Conservation (phyloP, 2,329 filamentous ascomycete species). For the Aspergillus sp. region DNA sequence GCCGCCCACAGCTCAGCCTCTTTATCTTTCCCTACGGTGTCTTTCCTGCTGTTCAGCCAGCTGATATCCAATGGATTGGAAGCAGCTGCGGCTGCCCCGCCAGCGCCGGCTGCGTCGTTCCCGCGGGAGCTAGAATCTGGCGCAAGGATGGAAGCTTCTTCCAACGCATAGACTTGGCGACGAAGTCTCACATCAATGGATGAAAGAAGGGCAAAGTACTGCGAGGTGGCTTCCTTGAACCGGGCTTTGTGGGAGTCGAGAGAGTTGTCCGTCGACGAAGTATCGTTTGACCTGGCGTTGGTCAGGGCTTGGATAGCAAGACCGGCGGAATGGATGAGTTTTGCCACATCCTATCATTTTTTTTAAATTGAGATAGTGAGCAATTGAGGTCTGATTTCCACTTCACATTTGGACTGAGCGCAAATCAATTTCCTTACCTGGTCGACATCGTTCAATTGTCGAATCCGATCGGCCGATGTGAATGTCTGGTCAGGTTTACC, state of each 20-base stretch:
- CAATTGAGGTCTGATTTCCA: background rate
- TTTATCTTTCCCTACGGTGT: conserved; percentile 76
- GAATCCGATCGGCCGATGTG: conserved; percentile 70
- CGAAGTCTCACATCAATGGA: conserved; percentile 70
- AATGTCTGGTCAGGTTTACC: conserved; percentile 42
- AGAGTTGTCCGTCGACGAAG: conserved; percentile 32
- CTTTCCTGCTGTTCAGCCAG: conserved; percentile 81
- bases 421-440: conserved; percentile 40
- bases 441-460: conserved; percentile 76
- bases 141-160: conserved; percentile 72
- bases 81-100: conserved; percentile 24
- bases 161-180: conserved; percentile 70
- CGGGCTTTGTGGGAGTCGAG: conserved; percentile 55
- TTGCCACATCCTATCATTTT: conserved; percentile 42
- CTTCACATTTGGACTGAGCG: too few species aligned
- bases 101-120: conserved; percentile 23
- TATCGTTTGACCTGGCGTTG: conserved; percentile 38
- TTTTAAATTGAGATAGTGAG: background rate
- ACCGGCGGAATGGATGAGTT: conserved; percentile 56
- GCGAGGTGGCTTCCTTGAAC: conserved; percentile 50
- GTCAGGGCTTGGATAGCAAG: conserved; percentile 61
- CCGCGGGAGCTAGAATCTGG: conserved; percentile 34
- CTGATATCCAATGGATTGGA: conserved; percentile 72
- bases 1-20: conserved; percentile 73
- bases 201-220: conserved; percentile 70